phyloP scores from a whole-genome alignment of 1,284 basidiomycete species.

The Rhodotorula sp. region DNA sequence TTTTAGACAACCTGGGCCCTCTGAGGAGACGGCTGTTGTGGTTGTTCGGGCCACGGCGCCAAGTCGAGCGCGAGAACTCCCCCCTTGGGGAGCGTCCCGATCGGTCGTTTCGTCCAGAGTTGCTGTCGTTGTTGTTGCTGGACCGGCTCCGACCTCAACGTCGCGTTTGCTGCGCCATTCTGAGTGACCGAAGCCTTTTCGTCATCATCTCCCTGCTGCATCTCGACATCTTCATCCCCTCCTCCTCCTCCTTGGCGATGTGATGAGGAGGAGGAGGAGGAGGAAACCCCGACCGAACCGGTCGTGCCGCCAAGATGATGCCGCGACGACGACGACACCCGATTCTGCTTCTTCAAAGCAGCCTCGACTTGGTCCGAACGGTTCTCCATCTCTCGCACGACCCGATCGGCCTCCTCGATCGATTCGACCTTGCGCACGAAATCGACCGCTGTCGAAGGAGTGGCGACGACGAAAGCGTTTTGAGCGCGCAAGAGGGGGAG shows the following conservation, averaged over 20 bases:
- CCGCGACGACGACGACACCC: background rate
- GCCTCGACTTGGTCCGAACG: background rate
- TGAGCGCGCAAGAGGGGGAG: background rate
- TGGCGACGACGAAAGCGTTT: background rate
- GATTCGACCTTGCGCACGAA: background rate
- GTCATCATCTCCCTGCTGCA: background rate
- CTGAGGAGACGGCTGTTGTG: too few relatives aligned
- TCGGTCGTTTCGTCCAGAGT: conserved; percentile 37
- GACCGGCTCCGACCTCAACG: background rate
- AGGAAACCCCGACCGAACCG: too few relatives aligned
- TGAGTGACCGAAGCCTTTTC: background rate
- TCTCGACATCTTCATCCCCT: background rate
- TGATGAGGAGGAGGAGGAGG: too few relatives aligned
- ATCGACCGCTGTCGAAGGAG: background rate
- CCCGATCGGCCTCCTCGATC: background rate
- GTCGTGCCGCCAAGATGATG: background rate
- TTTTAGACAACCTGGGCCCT: too few relatives aligned
- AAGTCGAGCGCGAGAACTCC: conserved; percentile 17
- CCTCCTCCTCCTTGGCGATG: background rate
- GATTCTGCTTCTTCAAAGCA: too few relatives aligned
- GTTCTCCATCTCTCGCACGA: background rate
- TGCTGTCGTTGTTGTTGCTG: background rate
- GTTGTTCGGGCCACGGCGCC: background rate
- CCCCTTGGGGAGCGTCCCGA: conserved; percentile 24
- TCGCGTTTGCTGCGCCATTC: background rate